phyloP scores from a whole-genome alignment of 306 rosid species.

The Neltuma alba region DNA sequence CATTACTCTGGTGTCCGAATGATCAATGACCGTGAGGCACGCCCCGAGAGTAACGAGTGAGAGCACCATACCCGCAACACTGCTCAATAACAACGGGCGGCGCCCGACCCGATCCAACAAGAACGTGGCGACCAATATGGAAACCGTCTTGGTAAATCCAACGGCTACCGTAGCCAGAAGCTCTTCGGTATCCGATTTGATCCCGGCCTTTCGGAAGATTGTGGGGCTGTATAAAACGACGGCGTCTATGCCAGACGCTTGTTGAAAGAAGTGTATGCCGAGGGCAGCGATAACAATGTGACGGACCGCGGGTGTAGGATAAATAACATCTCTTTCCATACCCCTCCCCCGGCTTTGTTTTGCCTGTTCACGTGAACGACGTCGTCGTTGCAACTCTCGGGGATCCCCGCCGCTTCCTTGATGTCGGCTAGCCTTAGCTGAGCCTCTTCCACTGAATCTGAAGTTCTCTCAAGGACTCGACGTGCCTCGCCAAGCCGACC shows the following conservation, averaged over 20 bases:
- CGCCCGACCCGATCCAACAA: conserved; percentile 68
- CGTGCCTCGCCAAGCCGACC: conserved; percentile 79
- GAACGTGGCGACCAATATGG: conserved; percentile 76
- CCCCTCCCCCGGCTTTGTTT: conserved; percentile 58
- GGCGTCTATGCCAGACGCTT: conserved; percentile 74
- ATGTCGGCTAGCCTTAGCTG: conserved; percentile 61
- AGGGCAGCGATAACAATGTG: conserved; percentile 66
- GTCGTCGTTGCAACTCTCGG: conserved; percentile 58
- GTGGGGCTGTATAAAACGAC: conserved; percentile 78
- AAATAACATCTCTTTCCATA: conserved; percentile 70
- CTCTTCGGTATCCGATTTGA: background rate
- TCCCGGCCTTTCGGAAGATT: conserved; percentile 76
- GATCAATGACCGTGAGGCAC: conserved; percentile 54
- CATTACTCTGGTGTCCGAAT: background rate
- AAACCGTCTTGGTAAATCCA: conserved; percentile 60
- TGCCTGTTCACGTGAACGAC: conserved; percentile 44
- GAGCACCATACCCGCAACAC: conserved; percentile 67
- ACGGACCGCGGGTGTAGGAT: conserved; percentile 70
- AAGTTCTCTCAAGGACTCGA: conserved; percentile 68
- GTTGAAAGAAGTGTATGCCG: conserved; percentile 85
- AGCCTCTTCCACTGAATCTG: conserved; percentile 67
- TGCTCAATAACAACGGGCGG: conserved; percentile 62
- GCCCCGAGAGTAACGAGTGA: conserved; percentile 46
- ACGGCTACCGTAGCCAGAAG: conserved; percentile 84
- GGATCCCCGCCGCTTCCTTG: conserved; percentile 81